Percentiles rank a stretch among this genome's conserved stretches.
phyloP scores from a whole-genome alignment of 2,329 filamentous ascomycete species.

The Ophioceras dolichostomum region DNA sequence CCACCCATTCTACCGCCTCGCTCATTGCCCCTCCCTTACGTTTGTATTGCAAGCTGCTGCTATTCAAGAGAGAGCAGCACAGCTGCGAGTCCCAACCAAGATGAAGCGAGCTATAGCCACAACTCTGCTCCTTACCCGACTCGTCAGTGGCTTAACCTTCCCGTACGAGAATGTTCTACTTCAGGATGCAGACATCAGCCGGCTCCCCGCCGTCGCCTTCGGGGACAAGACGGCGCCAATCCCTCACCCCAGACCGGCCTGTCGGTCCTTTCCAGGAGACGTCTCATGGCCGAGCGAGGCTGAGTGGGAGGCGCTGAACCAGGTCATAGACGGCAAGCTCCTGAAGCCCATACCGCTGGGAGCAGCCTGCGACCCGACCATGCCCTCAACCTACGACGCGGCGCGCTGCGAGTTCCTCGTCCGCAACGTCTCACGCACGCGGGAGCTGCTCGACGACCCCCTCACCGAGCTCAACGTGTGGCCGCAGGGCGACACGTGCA shows the following conservation, averaged over 20 bases:
- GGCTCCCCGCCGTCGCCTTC: constrained; percentile 3
- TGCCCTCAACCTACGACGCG: constrained; percentile 10
- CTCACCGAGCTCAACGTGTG: constrained; percentile 17
- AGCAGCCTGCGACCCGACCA: constrained; percentile 17
- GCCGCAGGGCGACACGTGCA: constrained; percentile 19
- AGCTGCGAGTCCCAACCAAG: no score
- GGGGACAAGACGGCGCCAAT: background rate
- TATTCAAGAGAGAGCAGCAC: no score
- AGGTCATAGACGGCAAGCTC: constrained; percentile 16
- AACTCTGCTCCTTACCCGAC: no score
- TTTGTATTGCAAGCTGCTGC: no score
- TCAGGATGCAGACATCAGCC: background rate
- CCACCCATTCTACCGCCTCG: no score
- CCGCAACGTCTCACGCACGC: constrained; percentile 14
- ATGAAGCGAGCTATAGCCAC: no score
- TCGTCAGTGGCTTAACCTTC: constrained; percentile 6
- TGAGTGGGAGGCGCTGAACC: constrained; percentile 17
- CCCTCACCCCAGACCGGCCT: constrained; percentile 8
- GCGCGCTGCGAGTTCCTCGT: constrained; percentile 16
- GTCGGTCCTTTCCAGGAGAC: constrained; percentile 17
- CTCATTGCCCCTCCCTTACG: no score
- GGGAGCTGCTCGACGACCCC: constrained; percentile 19
- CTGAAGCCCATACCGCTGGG: constrained; percentile 18
- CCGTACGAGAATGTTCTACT: constrained; percentile 3
- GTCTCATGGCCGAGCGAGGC: constrained; percentile 15